Evolutionary conservation across 495 filamentous ascomycete species (phyloP), one percentile per base, ranked within the genome.

Genomic region (Durotheca rogersii): DNA sequence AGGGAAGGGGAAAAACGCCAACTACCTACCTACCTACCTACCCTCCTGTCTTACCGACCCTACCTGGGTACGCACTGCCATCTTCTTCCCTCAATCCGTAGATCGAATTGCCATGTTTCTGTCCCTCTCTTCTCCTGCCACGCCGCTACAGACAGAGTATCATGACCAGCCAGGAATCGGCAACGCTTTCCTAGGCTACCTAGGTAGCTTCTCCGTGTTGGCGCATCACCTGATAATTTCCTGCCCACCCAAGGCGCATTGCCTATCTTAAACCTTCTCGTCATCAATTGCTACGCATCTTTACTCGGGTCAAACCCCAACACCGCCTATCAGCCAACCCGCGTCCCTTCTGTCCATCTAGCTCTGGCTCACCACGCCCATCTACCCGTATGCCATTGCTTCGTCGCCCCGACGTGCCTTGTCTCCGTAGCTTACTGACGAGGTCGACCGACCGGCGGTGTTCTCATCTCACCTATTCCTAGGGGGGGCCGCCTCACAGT

Each of bases 391-490:
- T 60, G 56, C 47, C 41, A 60, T 60, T 52, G n/a, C 33, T 51
- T 50, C 41, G 31, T 27, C 25, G 20, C 45, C 35, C 18, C n/a
- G 42, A 32, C 39, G 40, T 47, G 45, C 38, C 31, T 21, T 45
- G 21, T 14, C 10, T 59, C 20, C 20, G 33, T 18, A 46, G 14
- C 36, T 18, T 45, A 15, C 35, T 33, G 40, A 37, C 40, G 45
- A 48, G 40, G 20, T 46, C 50, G 31, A 41, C 45, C 41, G 19
- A 27, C 32, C 31, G 54, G 15, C 47, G 52, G 33, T n/a, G n/a
- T n/a, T 56, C 51, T n/a, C 56, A 60, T 44, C 52, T 56, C 39
- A 60, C 56, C 41, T 60, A 51, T 32, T 60, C 56, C 23, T 60
- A 60, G 37, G 27, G 46, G 36, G 10, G 49, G n/a, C 53, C 40